Evolutionary conservation across 139 green algal species (phyloP).

Genomic region (Ettlia oleoabundans): DNA sequence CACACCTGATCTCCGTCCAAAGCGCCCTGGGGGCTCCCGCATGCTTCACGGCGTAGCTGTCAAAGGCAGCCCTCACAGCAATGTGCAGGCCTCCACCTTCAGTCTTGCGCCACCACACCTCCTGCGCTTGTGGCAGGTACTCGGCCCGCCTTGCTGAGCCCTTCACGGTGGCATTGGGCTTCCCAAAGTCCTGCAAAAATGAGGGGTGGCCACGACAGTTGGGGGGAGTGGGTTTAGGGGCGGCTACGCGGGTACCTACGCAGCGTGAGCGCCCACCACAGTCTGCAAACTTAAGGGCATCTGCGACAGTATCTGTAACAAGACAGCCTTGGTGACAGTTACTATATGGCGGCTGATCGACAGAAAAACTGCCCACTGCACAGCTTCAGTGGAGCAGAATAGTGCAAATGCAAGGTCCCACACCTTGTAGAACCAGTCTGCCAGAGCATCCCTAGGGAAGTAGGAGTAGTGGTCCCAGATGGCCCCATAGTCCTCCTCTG

Average conservation of each 20-base stretch:
- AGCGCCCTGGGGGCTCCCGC: conserved; percentile 50
- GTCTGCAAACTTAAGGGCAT: not conserved
- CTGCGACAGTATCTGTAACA: too few species aligned
- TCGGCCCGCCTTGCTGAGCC: conserved; percentile 24
- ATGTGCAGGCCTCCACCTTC: conserved; percentile 30
- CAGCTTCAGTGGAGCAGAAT: not conserved
- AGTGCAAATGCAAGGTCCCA: not conserved
- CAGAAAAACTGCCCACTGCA: too few species aligned
- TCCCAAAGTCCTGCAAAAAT: conserved; percentile 61
- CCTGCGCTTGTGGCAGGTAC: not conserved
- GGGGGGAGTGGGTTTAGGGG: not conserved
- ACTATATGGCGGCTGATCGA: too few species aligned
- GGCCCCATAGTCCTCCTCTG: conserved; percentile 22
- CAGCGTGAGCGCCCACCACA: too few species aligned
- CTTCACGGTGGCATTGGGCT: conserved; percentile 45
- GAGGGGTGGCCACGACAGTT: not conserved
- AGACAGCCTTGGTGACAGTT: too few species aligned
- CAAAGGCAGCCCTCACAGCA: conserved; percentile 19
- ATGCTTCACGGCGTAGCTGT: conserved; percentile 2
- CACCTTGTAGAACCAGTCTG: conserved; percentile 41
- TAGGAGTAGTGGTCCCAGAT: conserved; percentile 54
- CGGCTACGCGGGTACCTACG: too few species aligned
- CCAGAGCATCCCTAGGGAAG: not conserved
- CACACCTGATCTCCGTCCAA: conserved; percentile 44
- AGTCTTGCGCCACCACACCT: conserved; percentile 15